A percentile compares a stretch with the other conserved stretches of the same genome.
These are phyloP conservation scores for Neocucurbitaria cava DNA, from an alignment of 2,329 filamentous ascomycete species.

Conservation along the genomic window DNA sequence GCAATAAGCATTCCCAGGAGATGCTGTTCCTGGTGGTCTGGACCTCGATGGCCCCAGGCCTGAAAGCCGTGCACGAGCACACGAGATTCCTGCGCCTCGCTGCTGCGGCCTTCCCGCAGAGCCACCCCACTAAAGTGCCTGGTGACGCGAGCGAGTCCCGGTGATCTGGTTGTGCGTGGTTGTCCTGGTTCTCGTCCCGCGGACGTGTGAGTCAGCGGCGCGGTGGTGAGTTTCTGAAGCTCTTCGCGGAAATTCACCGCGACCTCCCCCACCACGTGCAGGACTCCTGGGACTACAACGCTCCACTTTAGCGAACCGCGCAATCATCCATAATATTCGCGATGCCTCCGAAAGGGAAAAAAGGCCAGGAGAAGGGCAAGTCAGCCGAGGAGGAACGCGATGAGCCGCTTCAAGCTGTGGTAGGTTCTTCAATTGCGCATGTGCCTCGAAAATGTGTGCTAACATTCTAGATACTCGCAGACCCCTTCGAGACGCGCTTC, in stretches of 20 bases:
- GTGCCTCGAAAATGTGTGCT: conserved; percentile 16
- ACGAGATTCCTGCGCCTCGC: conserved; percentile 15
- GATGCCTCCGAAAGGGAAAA: conserved; percentile 59
- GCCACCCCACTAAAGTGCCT: conserved; percentile 29
- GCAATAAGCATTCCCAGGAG: conserved; percentile 44
- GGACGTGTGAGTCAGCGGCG: conserved; percentile 24
- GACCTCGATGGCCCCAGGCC: conserved; percentile 27
- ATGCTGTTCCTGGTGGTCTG: conserved; percentile 33
- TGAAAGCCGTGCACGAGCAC: conserved; percentile 26
- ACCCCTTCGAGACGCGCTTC: conserved; percentile 94
- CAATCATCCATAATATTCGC: conserved; percentile 7
- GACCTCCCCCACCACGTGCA: conserved; percentile 18
- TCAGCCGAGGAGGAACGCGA: conserved; percentile 64
- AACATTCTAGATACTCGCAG: conserved; percentile 75
- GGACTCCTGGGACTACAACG: conserved; percentile 15
- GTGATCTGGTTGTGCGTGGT: conserved; percentile 20
- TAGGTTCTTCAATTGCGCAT: conserved; percentile 47
- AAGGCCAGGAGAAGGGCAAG: conserved; percentile 50
- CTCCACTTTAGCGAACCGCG: conserved; percentile 9
- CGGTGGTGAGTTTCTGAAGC: conserved; percentile 15
- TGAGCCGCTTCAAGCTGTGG: conserved; percentile 69
- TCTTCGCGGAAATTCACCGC: conserved; percentile 9
- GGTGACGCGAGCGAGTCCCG: conserved; percentile 28
- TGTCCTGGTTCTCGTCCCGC: background rate
- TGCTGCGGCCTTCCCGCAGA: conserved; percentile 33